These are phyloP conservation scores for Peronospora destructor DNA, from an alignment of 352 stramenopile genomes.

Conservation along the genomic window DNA sequence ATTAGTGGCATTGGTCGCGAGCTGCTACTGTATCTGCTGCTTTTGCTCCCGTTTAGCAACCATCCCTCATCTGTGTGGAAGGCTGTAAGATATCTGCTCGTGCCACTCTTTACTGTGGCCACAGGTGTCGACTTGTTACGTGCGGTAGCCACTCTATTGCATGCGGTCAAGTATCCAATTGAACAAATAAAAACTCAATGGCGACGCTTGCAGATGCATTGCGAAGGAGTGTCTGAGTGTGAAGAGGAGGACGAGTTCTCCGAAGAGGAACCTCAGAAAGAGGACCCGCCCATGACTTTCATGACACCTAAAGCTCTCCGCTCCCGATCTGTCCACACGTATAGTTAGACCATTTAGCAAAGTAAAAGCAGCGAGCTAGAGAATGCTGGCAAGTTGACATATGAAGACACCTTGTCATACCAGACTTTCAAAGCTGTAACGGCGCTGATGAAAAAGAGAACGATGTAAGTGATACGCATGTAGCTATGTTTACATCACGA, in stretches of 20 bases:
- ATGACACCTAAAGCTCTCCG: slow-evolving; percentile 22
- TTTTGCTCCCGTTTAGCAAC: slow-evolving; percentile 44
- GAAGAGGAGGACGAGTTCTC: slow-evolving; percentile 12
- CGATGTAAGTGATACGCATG: too few relatives aligned
- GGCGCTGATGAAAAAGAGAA: too few relatives aligned
- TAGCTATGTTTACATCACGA: too few relatives aligned
- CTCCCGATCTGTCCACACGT: slow-evolving; percentile 13
- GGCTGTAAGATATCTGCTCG: slow-evolving; percentile 38
- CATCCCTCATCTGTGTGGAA: slow-evolving; percentile 28
- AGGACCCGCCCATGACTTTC: slow-evolving; percentile 16
- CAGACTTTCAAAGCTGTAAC: neutral
- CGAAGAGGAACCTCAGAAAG: slow-evolving; percentile 24
- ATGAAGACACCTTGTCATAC: slow-evolving; percentile 1
- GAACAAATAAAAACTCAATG: slow-evolving; percentile 17
- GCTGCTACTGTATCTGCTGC: slow-evolving; percentile 50
- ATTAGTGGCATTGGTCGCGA: slow-evolving; percentile 52
- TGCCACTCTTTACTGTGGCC: slow-evolving; percentile 52
- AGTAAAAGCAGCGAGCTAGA: slow-evolving; percentile 3
- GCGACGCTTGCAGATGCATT: slow-evolving; percentile 7
- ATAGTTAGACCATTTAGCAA: slow-evolving; percentile 29
- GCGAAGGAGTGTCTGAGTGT: slow-evolving; percentile 9
- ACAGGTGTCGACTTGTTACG: slow-evolving; percentile 54
- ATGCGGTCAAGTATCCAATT: slow-evolving; percentile 45
- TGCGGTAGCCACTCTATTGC: slow-evolving; percentile 41
- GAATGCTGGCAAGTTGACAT: slow-evolving; percentile 8